Evolutionary conservation across 1,284 basidiomycete species (phyloP), one percentile per base, ranked within the genome.

Genomic region (Cutaneotrichosporon cyanovorans): DNA sequence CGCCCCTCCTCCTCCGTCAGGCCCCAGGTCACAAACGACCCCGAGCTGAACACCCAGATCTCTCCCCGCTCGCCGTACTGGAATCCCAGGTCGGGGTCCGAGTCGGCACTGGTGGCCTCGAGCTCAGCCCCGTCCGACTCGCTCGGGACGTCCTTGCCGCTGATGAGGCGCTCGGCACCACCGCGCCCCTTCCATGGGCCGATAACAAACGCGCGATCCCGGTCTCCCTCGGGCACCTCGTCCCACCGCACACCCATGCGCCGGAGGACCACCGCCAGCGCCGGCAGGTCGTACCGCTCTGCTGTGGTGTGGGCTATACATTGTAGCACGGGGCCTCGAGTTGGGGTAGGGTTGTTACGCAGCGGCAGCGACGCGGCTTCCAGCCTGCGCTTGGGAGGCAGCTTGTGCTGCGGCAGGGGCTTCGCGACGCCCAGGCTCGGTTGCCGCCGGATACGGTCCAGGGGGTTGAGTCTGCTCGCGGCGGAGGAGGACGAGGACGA

Each of bases 21-120:
- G 7, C 87, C 87, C 88, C 88, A 92, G 53, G 82, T 87, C 4
- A 92, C 88, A 51, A 88, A 83, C 56, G 80, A 85, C 2, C 88
- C 88, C 56, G 85, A 87, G 25, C 78, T 77, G 65, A 92, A 92
- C 11, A 91, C 77, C 68, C 90, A 91, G 19, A 89, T 74, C 66
- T 92, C 88, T n/a, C 87, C 87, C 51, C 83, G 76, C 48, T 78
- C 74, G 2, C 81, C 81, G 43, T 77, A 73, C 16, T 60, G 63
- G 44, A 70, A 70, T 0, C 65, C 66, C 38, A 58, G 50, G 47
- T 63, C 58, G 16, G 54, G 49, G 9, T 59, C 58, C 23, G 54
- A 57, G 21, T 54, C 58, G n/a, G 50, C 83, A n/a, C n/a, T n/a
- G n/a, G n/a, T n/a, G 83, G 59, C 76, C 74, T 49, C 58, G 19